Conservation (phyloP, 495 filamentous ascomycete species). For the Tricharina praecox region DNA sequence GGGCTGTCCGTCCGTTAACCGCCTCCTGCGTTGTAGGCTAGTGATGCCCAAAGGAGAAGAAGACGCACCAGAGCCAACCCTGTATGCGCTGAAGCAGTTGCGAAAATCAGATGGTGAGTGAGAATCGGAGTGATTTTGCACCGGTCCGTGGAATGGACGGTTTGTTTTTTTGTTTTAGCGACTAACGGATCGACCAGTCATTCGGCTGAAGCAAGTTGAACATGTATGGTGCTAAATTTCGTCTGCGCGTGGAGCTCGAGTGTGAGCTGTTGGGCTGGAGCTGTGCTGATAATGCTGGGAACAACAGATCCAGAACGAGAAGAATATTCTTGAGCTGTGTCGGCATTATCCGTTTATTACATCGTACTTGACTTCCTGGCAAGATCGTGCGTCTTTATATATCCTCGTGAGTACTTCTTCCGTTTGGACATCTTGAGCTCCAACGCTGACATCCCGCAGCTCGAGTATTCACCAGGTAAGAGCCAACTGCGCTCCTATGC, state of each 20-base stretch:
- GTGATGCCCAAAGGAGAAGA: background rate
- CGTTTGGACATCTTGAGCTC: background rate
- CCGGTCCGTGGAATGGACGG: no score
- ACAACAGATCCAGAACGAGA: slow-evolving; percentile 48
- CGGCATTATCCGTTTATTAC: slow-evolving; percentile 92
- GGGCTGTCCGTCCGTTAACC: no score
- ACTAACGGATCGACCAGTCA: no score
- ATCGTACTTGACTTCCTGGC: slow-evolving; percentile 74
- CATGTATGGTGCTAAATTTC: slow-evolving; percentile 71
- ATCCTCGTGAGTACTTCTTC: slow-evolving; percentile 49
- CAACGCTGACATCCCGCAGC: slow-evolving; percentile 17
- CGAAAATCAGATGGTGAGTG: slow-evolving; percentile 63
- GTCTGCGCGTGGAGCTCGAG: no score
- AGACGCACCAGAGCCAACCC: slow-evolving; percentile 32
- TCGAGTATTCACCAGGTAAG: slow-evolving; percentile 24
- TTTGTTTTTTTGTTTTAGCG: background rate
- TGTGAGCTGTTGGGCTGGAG: background rate
- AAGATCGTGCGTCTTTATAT: slow-evolving; percentile 74
- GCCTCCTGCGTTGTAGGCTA: no score
- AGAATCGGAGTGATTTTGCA: slow-evolving; percentile 5
- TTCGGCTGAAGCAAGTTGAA: slow-evolving; percentile 92
- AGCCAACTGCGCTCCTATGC: no score
- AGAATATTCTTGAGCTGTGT: slow-evolving; percentile 69
- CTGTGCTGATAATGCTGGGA: slow-evolving; percentile 4
- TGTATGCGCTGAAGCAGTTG: slow-evolving; percentile 86